Base-by-base conservation (phyloP, 1,139 yeast species). In the Geotrichum europaeum region DNA sequence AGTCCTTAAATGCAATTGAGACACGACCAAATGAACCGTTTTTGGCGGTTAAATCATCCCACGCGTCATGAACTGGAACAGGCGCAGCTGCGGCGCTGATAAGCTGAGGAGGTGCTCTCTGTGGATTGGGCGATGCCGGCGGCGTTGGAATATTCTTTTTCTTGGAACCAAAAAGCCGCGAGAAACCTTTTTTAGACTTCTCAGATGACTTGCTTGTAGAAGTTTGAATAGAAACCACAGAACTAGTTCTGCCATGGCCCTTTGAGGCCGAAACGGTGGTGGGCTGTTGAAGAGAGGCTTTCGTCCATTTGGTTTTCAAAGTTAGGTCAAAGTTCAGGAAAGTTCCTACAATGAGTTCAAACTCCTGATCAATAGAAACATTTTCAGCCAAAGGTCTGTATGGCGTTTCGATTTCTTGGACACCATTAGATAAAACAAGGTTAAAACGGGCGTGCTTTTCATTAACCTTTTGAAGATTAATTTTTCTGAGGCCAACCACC, bases 11-110 rank as follows among this genome's bases (percentile, higher is more conserved):
- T 56, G 81, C 82, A 61, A 91, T 78, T 66, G 85, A 84, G 63
- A 89, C 82, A 66, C 92, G 80, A 1, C 89, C 96, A 77, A 89
- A 90, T 13, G 96, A 87, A 0, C 98, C 98, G 74, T 92, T 97
- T 56, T 78, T 78, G 1, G 96, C 96, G 2, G 57, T 52, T 30
- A 49, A 22, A 15, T 56, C 53, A 24, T 56, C 58, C 52, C 63
- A 55, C 18, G 55, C 43, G 32, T 58, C 57, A 36, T 25, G 45
- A n/a, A 28, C 49, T n/a, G 47, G 28, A 36, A 22, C 22, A 36
- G 51, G 30, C 12, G 60, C 28, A 9, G 25, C 18, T 24, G 43
- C 22, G 20, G 43, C 9, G 49, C 24, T 15, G 49, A 12, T 36
- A 45, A 28, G 34, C 53, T 45, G 22, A 52, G 45, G 43, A 45